Conservation (phyloP, 306 rosid genomes). For the Cicer pinnatifidum region DNA sequence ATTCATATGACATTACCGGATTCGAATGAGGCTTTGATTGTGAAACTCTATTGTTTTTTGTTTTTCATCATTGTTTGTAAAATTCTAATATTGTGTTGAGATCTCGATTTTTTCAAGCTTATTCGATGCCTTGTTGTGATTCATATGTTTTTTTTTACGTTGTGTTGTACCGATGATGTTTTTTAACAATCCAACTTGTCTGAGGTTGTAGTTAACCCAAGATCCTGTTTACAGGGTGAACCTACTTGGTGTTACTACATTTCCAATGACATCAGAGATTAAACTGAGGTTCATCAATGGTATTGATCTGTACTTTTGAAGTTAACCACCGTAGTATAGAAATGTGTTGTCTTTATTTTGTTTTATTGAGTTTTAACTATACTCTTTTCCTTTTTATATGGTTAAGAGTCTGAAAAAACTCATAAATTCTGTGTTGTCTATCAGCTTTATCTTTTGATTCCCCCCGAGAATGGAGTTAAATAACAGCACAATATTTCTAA, state of each 20-base stretch:
- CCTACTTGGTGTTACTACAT: conserved; percentile 54
- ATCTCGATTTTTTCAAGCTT: too few species aligned
- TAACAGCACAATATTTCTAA: conserved; percentile 59
- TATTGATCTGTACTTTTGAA: background rate
- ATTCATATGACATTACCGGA: conserved; percentile 50
- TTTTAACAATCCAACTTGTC: conserved; percentile 58
- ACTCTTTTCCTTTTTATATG: conserved; percentile 37
- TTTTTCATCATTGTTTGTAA: too few species aligned
- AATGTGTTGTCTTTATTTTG: background rate
- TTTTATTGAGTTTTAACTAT: conserved; percentile 58
- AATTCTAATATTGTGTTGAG: too few species aligned
- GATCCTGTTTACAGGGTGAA: conserved; percentile 56
- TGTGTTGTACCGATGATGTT: background rate
- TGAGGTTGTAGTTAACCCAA: conserved; percentile 50
- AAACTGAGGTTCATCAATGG: background rate
- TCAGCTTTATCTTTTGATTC: conserved; percentile 64
- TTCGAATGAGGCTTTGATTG: conserved; percentile 43
- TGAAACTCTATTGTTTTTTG: background rate
- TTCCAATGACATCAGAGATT: conserved; percentile 49
- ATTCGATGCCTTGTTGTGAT: too few species aligned
- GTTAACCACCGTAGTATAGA: background rate
- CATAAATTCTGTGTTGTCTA: conserved; percentile 63
- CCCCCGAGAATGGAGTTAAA: conserved; percentile 65
- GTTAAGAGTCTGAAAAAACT: conserved; percentile 63
- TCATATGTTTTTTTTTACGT: background rate